These are phyloP conservation scores for Sarcomyxa edulis DNA, from an alignment of 768 basidiomycete species.

Conservation along the genomic window DNA sequence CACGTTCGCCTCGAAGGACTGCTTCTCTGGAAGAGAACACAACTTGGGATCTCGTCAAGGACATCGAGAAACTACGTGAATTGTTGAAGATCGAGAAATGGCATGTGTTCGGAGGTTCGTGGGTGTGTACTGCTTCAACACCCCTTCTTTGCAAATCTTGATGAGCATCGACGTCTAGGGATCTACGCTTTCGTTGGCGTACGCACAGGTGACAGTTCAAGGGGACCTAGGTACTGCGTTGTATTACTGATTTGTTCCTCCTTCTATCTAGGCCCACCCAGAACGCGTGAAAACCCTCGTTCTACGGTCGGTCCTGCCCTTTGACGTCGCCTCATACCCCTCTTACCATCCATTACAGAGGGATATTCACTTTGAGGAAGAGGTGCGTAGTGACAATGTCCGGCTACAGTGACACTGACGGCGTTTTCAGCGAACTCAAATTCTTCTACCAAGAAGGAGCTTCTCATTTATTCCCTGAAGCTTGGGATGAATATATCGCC, in stretches of 20 bases:
- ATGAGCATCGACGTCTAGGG: conserved; percentile 39
- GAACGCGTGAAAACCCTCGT: conserved; percentile 75
- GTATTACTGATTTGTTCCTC: background rate
- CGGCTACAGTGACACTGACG: background rate
- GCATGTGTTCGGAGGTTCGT: conserved; percentile 94
- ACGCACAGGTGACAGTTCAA: conserved; percentile 83
- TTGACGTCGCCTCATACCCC: background rate
- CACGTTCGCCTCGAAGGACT: conserved; percentile 31
- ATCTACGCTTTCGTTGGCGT: conserved; percentile 80
- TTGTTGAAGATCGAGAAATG: conserved; percentile 77
- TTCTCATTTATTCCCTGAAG: conserved; percentile 80
- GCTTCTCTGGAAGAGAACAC: conserved; percentile 85
- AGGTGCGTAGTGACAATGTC: conserved; percentile 36
- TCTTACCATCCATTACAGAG: conserved; percentile 34
- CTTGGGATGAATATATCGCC: conserved; percentile 82
- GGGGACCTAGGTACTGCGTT: conserved; percentile 1
- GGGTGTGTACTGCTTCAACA: conserved; percentile 51
- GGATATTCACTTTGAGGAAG: conserved; percentile 84
- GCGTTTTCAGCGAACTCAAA: conserved; percentile 54
- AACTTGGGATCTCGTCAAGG: conserved; percentile 90
- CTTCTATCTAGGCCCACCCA: conserved; percentile 62
- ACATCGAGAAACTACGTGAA: conserved; percentile 78
- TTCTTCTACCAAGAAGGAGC: conserved; percentile 93
- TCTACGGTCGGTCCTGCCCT: conserved; percentile 45
- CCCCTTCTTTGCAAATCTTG: background rate